Conservation (phyloP, 2,329 filamentous ascomycete species). For the Aspergillus glaucus region DNA sequence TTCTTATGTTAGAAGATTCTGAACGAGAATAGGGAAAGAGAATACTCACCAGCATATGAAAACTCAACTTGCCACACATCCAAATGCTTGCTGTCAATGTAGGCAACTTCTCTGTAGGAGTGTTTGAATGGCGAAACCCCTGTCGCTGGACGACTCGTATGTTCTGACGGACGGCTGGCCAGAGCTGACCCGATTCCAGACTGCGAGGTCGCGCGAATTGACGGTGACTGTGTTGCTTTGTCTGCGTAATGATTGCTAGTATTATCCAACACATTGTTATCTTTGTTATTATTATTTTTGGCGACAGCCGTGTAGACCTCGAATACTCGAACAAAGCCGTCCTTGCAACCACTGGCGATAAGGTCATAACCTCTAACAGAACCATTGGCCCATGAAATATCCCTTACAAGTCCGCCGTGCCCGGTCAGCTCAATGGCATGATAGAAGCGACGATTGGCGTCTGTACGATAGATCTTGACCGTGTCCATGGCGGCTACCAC, state of each 20-base stretch:
- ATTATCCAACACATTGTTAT: slow-evolving; percentile 6
- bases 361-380: slow-evolving; percentile 86
- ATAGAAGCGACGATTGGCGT: slow-evolving; percentile 72
- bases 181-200: slow-evolving; percentile 39
- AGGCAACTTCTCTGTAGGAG: slow-evolving; percentile 36
- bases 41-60: slow-evolving; percentile 34
- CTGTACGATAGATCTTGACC: slow-evolving; percentile 76
- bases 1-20: slow-evolving; percentile 9
- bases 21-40: neutral
- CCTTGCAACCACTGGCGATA: slow-evolving; percentile 86
- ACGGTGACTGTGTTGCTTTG: slow-evolving; percentile 23
- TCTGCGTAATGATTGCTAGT: slow-evolving; percentile 19
- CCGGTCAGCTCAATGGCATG: slow-evolving; percentile 68
- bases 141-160: slow-evolving; percentile 26
- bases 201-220: slow-evolving; percentile 28
- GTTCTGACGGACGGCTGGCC: slow-evolving; percentile 28
- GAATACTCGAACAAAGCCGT: slow-evolving; percentile 85
- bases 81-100: slow-evolving; percentile 39
- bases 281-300: slow-evolving; percentile 13
- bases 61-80: slow-evolving; percentile 42
- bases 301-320: slow-evolving; percentile 45
- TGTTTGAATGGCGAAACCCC: slow-evolving; percentile 37
- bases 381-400: slow-evolving; percentile 87
- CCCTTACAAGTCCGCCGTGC: slow-evolving; percentile 71
- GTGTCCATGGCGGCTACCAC: slow-evolving; percentile 81